phyloP scores from a whole-genome alignment of 495 filamentous ascomycete species.

The Aspergillus haitiensis region DNA sequence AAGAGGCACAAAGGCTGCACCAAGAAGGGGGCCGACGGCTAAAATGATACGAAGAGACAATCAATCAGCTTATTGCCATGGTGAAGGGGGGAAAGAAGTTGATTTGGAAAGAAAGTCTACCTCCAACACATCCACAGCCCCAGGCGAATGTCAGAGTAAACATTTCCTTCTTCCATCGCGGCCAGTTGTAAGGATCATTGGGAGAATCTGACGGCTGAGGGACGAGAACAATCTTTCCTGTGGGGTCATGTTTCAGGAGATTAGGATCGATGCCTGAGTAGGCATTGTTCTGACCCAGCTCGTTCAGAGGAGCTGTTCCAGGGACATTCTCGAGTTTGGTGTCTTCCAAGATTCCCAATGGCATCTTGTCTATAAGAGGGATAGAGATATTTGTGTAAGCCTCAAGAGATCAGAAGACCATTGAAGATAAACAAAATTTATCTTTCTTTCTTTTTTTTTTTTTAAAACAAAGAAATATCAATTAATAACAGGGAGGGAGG shows the following conservation, averaged over 20 bases:
- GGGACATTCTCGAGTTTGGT: slow-evolving; percentile 62
- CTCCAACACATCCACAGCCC: slow-evolving; percentile 42
- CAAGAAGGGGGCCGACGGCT: slow-evolving; percentile 43
- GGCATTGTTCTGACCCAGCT: slow-evolving; percentile 19
- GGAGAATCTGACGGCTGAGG: slow-evolving; percentile 50
- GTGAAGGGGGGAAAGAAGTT: neutral
- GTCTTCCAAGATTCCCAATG: slow-evolving; percentile 70
- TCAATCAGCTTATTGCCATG: too few relatives aligned
- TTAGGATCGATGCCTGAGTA: slow-evolving; percentile 39
- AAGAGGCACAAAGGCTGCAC: slow-evolving; percentile 36
- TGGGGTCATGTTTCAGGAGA: slow-evolving; percentile 43
- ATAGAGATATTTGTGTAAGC: neutral
- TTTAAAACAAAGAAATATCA: neutral
- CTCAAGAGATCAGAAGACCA: neutral
- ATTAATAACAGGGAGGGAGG: neutral
- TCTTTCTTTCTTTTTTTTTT: too few relatives aligned
- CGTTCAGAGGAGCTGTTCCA: slow-evolving; percentile 46
- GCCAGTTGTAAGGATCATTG: slow-evolving; percentile 52
- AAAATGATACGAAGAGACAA: neutral
- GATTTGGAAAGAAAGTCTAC: slow-evolving; percentile 20
- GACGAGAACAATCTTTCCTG: slow-evolving; percentile 47
- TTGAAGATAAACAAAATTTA: too few relatives aligned
- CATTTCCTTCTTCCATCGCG: slow-evolving; percentile 45
- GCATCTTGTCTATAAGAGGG: slow-evolving; percentile 51
- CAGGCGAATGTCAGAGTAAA: slow-evolving; percentile 36